These are phyloP conservation scores for Stemphylium vesicarium DNA, from an alignment of 2,329 filamentous ascomycete genomes.

Conservation along the genomic window DNA sequence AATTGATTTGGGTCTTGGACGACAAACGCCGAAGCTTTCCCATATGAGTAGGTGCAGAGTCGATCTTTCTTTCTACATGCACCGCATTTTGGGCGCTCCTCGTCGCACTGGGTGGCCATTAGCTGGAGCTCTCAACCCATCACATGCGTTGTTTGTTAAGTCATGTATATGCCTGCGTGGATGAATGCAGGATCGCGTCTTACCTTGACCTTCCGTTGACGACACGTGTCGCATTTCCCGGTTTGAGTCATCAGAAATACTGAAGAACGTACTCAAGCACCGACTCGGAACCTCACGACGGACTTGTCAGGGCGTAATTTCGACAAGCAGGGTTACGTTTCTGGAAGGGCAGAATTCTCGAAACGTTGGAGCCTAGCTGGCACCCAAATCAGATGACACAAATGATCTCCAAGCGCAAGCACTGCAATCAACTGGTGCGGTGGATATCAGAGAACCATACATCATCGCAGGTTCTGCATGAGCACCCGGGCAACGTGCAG, in stretches of 20 bases:
- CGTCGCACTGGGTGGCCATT: constrained; percentile 33
- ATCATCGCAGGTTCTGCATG: neutral
- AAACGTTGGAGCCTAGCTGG: neutral
- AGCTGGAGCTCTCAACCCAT: neutral
- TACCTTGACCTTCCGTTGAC: constrained; percentile 43
- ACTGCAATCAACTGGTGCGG: neutral
- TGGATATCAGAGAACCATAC: neutral
- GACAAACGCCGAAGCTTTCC: constrained; percentile 35
- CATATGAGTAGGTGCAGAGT: constrained; percentile 36
- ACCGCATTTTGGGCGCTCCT: constrained; percentile 36
- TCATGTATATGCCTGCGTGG: neutral
- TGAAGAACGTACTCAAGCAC: too few species aligned
- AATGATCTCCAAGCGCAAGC: neutral
- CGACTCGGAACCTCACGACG: neutral
- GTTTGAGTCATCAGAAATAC: constrained; percentile 32
- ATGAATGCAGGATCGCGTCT: neutral
- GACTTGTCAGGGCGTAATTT: neutral
- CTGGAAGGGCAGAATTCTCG: neutral
- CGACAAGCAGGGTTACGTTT: neutral
- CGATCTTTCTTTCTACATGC: constrained; percentile 38
- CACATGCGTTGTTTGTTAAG: too few species aligned
- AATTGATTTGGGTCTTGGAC: constrained; percentile 38
- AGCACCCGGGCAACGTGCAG: neutral
- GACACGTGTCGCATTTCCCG: constrained; percentile 42
- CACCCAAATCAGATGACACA: neutral